phyloP scores from a whole-genome alignment of 768 basidiomycete species.

The Amyloporia xantha region DNA sequence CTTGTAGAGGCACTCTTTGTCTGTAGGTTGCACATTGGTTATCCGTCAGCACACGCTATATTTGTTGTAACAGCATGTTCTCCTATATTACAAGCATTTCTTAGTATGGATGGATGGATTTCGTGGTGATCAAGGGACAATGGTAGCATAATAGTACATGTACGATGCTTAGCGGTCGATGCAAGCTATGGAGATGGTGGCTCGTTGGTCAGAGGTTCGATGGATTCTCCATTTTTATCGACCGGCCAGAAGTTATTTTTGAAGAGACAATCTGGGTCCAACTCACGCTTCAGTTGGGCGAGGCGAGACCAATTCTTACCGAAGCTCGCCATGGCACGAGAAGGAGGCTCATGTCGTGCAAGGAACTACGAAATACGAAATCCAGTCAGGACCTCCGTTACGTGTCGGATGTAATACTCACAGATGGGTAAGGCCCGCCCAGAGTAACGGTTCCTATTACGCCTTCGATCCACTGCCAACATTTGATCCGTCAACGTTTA shows the following conservation, averaged over 20 bases:
- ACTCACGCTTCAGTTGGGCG: slow-evolving; percentile 59
- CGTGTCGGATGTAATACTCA: slow-evolving; percentile 35
- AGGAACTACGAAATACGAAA: slow-evolving; percentile 47
- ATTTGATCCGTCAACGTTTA: not conserved
- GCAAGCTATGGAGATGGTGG: slow-evolving; percentile 31
- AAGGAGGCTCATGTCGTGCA: slow-evolving; percentile 59
- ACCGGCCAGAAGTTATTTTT: slow-evolving; percentile 78
- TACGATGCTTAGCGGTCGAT: too few species aligned
- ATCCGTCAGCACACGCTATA: not conserved
- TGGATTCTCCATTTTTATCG: slow-evolving; percentile 43
- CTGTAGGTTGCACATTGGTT: not conserved
- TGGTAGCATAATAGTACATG: too few species aligned
- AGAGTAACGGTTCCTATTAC: slow-evolving; percentile 65
- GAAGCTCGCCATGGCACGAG: slow-evolving; percentile 59
- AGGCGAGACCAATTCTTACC: slow-evolving; percentile 73
- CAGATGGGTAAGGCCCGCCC: slow-evolving; percentile 82
- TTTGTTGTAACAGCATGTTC: not conserved
- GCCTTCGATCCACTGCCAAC: slow-evolving; percentile 65
- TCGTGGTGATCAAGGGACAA: too few species aligned
- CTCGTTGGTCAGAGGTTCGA: slow-evolving; percentile 58
- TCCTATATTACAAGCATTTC: not conserved
- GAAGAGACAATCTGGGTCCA: slow-evolving; percentile 77
- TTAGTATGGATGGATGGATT: too few species aligned
- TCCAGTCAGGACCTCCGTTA: not conserved
- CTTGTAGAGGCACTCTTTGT: not conserved